A percentile compares a stretch with the other conserved stretches of the same genome.
phyloP scores from a whole-genome alignment of 495 filamentous ascomycete genomes.

The Choiromyces venosus region DNA sequence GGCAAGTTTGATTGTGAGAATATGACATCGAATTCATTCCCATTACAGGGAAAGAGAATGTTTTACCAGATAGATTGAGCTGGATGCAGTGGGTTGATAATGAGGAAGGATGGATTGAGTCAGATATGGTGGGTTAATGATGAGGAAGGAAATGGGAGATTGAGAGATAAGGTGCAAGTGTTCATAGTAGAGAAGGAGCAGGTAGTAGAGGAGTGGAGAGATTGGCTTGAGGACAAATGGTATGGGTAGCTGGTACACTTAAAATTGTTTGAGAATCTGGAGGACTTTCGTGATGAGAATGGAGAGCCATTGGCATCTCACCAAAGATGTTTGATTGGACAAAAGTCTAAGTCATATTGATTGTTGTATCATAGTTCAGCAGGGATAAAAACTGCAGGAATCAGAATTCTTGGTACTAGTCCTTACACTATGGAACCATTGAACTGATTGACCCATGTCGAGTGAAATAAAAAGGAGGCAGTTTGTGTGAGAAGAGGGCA shows the following conservation, averaged over 20 bases:
- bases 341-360: neutral
- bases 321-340: neutral
- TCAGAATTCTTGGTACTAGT: no score
- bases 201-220: neutral
- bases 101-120: neutral
- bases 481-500: neutral
- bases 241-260: neutral
- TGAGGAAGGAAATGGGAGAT: neutral
- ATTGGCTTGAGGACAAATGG: neutral
- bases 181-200: neutral
- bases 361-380: no score
- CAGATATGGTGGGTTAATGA: neutral
- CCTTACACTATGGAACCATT: no score
- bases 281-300: neutral
- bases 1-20: neutral
- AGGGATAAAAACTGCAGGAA: no score
- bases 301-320: neutral
- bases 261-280: neutral
- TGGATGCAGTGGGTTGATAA: neutral
- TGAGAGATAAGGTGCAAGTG: neutral
- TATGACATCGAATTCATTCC: neutral
- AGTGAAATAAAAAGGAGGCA: neutral
- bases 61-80: neutral
- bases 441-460: no score
- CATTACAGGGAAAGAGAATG: neutral